Base-by-base conservation (phyloP, 345 rosid species). In the Aquilaria yunnanensis region DNA sequence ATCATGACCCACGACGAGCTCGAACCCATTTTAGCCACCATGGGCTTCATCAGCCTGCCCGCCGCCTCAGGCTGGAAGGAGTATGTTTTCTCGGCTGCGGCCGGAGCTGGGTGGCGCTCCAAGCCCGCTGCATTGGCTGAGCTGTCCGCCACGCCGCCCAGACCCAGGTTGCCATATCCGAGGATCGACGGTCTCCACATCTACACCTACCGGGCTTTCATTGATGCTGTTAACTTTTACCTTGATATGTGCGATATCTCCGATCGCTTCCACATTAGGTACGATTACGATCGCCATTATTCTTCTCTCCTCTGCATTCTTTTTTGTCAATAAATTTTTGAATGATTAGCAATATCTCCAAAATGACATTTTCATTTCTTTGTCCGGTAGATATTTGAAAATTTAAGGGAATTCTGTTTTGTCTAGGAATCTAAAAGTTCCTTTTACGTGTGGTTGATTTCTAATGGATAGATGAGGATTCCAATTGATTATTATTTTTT, bases 131-230 rank as follows among this genome's bases (percentile, higher is more conserved):
- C 50, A 4, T 67, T 34, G 10, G 70, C 60, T 54, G 51, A 51
- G 46, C 49, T 60, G 10, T n/a, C 51, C 11, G 61, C 29, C 51
- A 57, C 59, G 52, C 77, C 46, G 5, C 81, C 74, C 1, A 61
- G 75, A 13, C 72, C 76, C 12, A 71, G 69, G 65, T 56, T 85
- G 50, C 86, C 91, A 0, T 71, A 78, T 63, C 85, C 85, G 2
- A 70, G 69, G 32, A 80, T 85, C 71, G 88, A 82, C 10, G 88
- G 88, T 33, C 78, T 83, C 51, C 88, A 85, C 57, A 47, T 75
- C 47, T 64, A 46, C 65, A 71, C 81, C 30, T 83, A 78, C 70
- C 70, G 69, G 41, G 78, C 79, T 14, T 85, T 85, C 71, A 51
- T 85, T 16, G 85, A 83, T 57, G 84, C 85, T 14, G 58, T 80